Conservation (phyloP, 345 rosid species). For the Sisymbrium altissimum region DNA sequence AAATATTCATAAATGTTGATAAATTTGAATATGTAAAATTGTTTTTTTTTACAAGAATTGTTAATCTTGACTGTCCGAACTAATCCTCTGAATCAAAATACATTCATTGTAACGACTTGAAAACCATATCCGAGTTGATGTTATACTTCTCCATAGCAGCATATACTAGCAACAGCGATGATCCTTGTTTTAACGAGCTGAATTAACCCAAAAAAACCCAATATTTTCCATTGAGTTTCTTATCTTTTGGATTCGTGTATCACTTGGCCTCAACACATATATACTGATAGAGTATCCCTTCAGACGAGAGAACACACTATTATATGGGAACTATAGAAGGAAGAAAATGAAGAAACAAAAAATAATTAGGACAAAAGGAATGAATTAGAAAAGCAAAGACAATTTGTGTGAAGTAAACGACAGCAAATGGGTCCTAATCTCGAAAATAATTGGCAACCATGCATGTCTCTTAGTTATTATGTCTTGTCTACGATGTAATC, state of each 20-base stretch:
- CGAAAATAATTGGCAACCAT: constrained; percentile 4
- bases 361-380: not conserved
- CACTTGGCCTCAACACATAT: not conserved
- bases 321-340: not conserved
- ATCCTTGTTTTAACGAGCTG: not conserved
- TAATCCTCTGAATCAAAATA: not conserved
- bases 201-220: not conserved
- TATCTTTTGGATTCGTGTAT: not conserved
- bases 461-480: constrained; percentile 15
- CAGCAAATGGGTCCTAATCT: not conserved
- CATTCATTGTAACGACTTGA: not conserved
- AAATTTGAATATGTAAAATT: no score
- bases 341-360: not conserved
- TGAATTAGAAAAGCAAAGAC: not conserved
- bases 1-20: no score
- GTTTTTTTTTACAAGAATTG: no score
- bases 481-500: constrained; percentile 5
- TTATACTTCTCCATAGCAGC: not conserved
- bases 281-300: not conserved
- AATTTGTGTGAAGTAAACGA: not conserved
- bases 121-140: not conserved
- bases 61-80: not conserved
- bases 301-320: not conserved
- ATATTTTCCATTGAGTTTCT: not conserved
- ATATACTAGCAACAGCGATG: not conserved